Evolutionary conservation across 202 grass and related monocot species (phyloP), one percentile per base, ranked within the genome.

Genomic region (Schoenoplectus triqueter): DNA sequence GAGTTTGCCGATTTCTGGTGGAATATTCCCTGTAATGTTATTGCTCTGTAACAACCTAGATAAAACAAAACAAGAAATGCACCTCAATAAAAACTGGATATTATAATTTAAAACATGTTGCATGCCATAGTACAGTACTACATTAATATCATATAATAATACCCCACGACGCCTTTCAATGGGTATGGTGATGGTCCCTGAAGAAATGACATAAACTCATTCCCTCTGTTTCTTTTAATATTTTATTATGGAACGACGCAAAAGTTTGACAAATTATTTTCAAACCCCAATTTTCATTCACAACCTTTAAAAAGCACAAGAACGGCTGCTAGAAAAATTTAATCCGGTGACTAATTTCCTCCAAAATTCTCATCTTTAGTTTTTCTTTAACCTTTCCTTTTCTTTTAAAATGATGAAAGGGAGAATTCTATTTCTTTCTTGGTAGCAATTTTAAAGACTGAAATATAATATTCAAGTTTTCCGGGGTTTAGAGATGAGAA

Each of bases 41-140:
- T 99, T 99, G 91, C 90, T 94, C 81, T 99, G 93, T 77, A 99
- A 88, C 57, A 94, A 88, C 4, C 96, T 98, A 56, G 42, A 89
- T 20, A 66, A 87, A 51, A 56, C 31, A 4, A 85, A 82, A 1
- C 15, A 64, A 78, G 60, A 86, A 40, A 21, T 83, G 44, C 20
- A 10, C 22, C 52, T 67, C 45, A 85, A 71, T 69, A 62, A 56
- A 78, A 49, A 3, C 5, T 54, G 39, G 56, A 60, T 42, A 47
- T 47, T 5, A 31, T 31, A 31, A 31, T 31, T 31, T 31, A 14
- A 72, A 13, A 82, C 83, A 78, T 72, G n/a, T 84, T 85, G 39
- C 75, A 71, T 69, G 62, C 4, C 68, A 52, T 50, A 31, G 31
- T 31, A 31, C 31, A 31, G 62, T 41, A 64, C 41, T 31, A 83